phyloP scores from a whole-genome alignment of 73 alveolate genomes.

The Paramecium sonneborni region DNA sequence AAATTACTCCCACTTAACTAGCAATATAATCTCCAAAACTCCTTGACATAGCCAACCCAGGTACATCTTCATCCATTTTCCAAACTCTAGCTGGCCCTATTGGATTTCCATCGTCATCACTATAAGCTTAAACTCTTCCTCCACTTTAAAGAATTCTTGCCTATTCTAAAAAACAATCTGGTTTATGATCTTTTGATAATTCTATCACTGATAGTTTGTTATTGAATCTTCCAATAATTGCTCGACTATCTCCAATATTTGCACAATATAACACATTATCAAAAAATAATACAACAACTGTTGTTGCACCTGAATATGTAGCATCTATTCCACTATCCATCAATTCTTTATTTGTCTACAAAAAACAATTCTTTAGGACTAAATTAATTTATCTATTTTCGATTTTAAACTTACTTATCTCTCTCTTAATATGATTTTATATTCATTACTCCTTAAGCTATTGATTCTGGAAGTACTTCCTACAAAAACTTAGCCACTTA shows the following conservation, averaged over 20 bases:
- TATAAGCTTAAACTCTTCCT: conserved; percentile 90
- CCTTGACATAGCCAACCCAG: conserved; percentile 88
- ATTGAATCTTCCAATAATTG: conserved; percentile 52
- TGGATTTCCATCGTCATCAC: conserved; percentile 73
- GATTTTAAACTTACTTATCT: conserved; percentile 9
- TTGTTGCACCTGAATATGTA: conserved; percentile 72
- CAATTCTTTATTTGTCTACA: conserved; percentile 55
- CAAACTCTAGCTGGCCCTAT: conserved; percentile 88
- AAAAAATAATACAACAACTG: conserved; percentile 55
- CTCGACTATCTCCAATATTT: conserved; percentile 78
- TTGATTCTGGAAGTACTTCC: conserved; percentile 22
- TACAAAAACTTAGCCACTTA: conserved; percentile 50
- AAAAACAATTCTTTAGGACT: conserved; percentile 14
- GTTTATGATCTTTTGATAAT: conserved; percentile 89
- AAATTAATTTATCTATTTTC: conserved; percentile 7
- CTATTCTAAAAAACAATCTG: conserved; percentile 89
- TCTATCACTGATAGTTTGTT: conserved; percentile 48
- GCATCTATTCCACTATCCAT: conserved; percentile 67
- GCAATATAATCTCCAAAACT: conserved; percentile 87
- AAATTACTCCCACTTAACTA: conserved; percentile 78
- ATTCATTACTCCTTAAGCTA: conserved; percentile 10
- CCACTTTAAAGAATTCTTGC: conserved; percentile 84
- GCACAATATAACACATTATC: conserved; percentile 69
- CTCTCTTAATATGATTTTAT: conserved; percentile 10
- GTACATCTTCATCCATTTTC: conserved; percentile 80